Evolutionary conservation across 2,329 filamentous ascomycete genomes (phyloP), one percentile per base, ranked within the genome.

Genomic region (Sphaerulina musiva): DNA sequence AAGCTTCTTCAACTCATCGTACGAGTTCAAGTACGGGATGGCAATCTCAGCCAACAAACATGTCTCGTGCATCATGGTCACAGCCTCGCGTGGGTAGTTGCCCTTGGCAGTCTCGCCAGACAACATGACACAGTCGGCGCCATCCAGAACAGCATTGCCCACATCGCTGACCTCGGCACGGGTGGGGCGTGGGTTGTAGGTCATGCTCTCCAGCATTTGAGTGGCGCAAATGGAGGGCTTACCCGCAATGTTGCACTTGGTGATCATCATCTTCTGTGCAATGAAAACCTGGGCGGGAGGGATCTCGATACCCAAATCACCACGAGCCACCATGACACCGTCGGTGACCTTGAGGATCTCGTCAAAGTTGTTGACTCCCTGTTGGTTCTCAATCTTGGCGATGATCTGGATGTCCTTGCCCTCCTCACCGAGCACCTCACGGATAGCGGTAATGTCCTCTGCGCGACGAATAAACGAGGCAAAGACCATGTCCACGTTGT

Each of bases 261-360:
- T 91, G 75, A 98, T 98, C 83, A 98, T 91, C 89, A 98, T 98
- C 87, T 98, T 98, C 81, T 98, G 93, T 54, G 93, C 93, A 65
- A 95, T 89, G 76, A 98, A 98, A 64, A 98, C 93, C 81, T 98
- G 93, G 62, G 92, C 89, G 58, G 93, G 92, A 47, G 93, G 92
- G 67, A 98, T 98, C 78, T 98, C 93, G 68, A 98, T 98, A 80
- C 93, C 93, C 62, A 95, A 79, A 71, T 97, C 93, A 78, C 93
- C 93, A 83, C 93, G 92, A 69, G 93, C 93, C 65, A 98, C 93
- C 93, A 98, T 98, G 79, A 98, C 91, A 81, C 93, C 93, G 73
- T 98, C 93, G 5, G 93, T 97, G 78, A 91, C 89, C 70, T 83
- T 81, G 57, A 98, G 84, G 69, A 98, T 98, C 78, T 97, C 92